Conservation (phyloP, 2,329 filamentous ascomycete species). For the Knufia fluminis region DNA sequence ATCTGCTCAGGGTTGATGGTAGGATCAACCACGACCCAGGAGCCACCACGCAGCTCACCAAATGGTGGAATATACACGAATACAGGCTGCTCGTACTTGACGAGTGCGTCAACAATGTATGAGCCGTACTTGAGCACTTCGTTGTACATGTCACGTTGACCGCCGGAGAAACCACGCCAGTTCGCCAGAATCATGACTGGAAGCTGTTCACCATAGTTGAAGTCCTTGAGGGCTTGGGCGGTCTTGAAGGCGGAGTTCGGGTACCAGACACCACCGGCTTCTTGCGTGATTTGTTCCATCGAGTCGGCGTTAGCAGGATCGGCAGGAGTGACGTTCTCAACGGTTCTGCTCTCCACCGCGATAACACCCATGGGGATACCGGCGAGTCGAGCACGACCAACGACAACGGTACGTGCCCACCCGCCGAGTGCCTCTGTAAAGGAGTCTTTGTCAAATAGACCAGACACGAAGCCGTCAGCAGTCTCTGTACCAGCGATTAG, state of each 20-base stretch:
- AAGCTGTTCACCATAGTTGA: constrained; percentile 97
- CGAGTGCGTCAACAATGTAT: constrained; percentile 95
- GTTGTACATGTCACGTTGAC: constrained; percentile 99
- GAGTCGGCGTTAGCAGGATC: constrained; percentile 98
- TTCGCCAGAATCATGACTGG: constrained; percentile 98
- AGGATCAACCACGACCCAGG: constrained; percentile 97
- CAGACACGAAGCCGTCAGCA: constrained; percentile 74
- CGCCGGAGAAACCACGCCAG: constrained; percentile 99
- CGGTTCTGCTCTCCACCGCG: constrained; percentile 85
- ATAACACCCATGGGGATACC: constrained; percentile 99
- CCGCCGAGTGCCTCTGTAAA: constrained; percentile 95
- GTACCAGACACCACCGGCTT: constrained; percentile 99
- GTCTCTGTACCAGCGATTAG: constrained; percentile 83
- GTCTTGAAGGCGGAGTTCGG: constrained; percentile 99
- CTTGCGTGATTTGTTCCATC: constrained; percentile 86
- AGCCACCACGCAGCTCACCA: constrained; percentile 95
- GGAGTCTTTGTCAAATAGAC: constrained; percentile 92
- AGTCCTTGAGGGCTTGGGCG: constrained; percentile 95
- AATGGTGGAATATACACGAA: constrained; percentile 98
- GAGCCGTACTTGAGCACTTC: constrained; percentile 99
- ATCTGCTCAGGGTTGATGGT: constrained; percentile 94
- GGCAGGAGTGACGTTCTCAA: constrained; percentile 93
- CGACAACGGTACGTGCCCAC: constrained; percentile 94
- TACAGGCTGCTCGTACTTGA: constrained; percentile 97
- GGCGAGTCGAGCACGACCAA: constrained; percentile 89